A percentile compares a stretch with the other conserved stretches of the same genome.
Conservation (phyloP, 73 alveolate species). For the Halteria grandinella region DNA sequence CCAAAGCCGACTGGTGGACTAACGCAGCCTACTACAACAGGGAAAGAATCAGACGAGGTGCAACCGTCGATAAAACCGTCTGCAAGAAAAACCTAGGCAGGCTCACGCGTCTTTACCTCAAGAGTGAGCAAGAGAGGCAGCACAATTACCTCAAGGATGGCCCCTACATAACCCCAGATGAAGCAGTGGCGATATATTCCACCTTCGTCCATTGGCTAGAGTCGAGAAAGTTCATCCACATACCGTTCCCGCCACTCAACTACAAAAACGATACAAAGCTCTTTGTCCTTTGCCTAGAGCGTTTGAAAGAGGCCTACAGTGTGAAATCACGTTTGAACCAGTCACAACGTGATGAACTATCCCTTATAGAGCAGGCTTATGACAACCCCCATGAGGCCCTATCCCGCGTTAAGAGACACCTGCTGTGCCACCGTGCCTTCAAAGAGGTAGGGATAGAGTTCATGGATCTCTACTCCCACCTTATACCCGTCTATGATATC, state of each 20-base stretch:
- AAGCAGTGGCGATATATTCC: constrained; percentile 99
- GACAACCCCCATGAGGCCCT: constrained; percentile 99
- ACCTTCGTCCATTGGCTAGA: constrained; percentile 99
- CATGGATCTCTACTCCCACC: constrained; percentile 98
- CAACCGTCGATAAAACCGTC: constrained; percentile 99
- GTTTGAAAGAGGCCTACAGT: constrained; percentile 99
- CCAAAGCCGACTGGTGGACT: constrained; percentile 99
- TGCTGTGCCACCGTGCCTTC: constrained; percentile 98
- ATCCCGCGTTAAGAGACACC: constrained; percentile 98
- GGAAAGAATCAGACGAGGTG: constrained; percentile 99
- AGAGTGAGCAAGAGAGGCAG: constrained; percentile 99
- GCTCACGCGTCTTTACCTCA: constrained; percentile 97
- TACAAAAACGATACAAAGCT: constrained; percentile 99
- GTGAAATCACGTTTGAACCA: constrained; percentile 94
- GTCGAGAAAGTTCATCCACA: constrained; percentile 96
- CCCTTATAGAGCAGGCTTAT: constrained; percentile 99
- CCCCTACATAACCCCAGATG: constrained; percentile 98
- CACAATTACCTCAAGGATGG: constrained; percentile 99
- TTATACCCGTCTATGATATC: constrained; percentile 98
- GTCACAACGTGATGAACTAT: constrained; percentile 99
- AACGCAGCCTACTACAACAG: constrained; percentile 99
- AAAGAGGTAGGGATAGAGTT: constrained; percentile 99
- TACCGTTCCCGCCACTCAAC: constrained; percentile 99
- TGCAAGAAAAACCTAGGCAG: constrained; percentile 99
- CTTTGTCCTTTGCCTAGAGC: constrained; percentile 97